These are phyloP conservation scores for Neohortaea acidophila DNA, from an alignment of 495 filamentous ascomycete species.

Conservation along the genomic window DNA sequence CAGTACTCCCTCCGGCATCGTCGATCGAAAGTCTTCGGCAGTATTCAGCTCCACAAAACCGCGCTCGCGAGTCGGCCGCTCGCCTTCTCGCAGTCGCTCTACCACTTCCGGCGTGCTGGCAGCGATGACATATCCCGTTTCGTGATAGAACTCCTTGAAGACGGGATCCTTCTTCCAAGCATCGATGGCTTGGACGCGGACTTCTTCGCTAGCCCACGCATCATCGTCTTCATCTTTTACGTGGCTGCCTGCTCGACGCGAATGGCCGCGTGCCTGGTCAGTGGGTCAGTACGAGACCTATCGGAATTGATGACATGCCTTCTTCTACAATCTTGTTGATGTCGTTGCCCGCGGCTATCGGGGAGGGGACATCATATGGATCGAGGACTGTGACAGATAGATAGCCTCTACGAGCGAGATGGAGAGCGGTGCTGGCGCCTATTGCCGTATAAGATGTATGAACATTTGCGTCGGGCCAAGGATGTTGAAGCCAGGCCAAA, in stretches of 20 bases:
- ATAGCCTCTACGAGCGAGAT: constrained; percentile 36
- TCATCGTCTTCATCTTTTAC: constrained; percentile 22
- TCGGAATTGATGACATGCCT: constrained; percentile 23
- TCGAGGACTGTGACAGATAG: constrained; percentile 35
- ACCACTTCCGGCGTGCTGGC: constrained; percentile 27
- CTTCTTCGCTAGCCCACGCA: constrained; percentile 23
- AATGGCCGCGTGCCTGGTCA: background rate
- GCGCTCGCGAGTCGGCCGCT: background rate
- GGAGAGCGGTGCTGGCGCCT: constrained; percentile 38
- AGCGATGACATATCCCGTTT: constrained; percentile 33
- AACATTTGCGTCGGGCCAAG: too few species aligned
- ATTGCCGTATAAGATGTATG: too few species aligned
- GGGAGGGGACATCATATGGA: constrained; percentile 31
- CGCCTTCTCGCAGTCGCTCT: constrained; percentile 21
- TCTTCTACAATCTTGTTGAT: constrained; percentile 44
- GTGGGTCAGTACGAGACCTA: constrained; percentile 1
- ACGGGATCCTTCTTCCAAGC: constrained; percentile 36
- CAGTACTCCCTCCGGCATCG: constrained; percentile 37
- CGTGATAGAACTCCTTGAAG: constrained; percentile 36
- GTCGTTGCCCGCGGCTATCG: constrained; percentile 38
- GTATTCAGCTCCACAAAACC: constrained; percentile 10
- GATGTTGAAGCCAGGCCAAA: too few species aligned
- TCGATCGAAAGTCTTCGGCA: constrained; percentile 33
- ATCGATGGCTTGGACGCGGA: constrained; percentile 27
- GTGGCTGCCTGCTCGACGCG: background rate